Base-by-base conservation (phyloP, 208 protist genomes). In the Trypanosoma mega region DNA sequence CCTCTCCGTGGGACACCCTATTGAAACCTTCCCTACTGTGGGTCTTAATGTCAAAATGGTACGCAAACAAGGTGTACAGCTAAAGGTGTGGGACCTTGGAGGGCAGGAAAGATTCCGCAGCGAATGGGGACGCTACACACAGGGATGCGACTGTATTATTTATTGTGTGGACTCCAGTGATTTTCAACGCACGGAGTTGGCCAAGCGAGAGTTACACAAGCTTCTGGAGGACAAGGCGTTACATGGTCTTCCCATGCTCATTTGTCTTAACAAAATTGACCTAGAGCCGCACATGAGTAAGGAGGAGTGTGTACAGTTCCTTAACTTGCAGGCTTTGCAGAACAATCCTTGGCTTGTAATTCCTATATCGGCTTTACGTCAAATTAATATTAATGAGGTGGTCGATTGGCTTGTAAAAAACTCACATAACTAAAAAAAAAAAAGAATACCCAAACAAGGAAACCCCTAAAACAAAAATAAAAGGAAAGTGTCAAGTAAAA, bases 201-300 rank as follows among this genome's bases (percentile, higher is more conserved):
- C 84, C 5, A 72, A 75, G 7, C 47, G 71, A 6, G 86, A 93
- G 55, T 66, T 93, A 31, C 78, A 86, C 57, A 76, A 75, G 45
- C 56, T 96, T 18, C 70, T 96, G 1, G 61, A 74, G 48, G 74
- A 90, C 48, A 62, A 46, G 20, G 46, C 62, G 24, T 65, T 92
- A 11, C 50, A 81, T 37, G 67, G 73, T 1, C 77, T 89, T 20
- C 86, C 84, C 0, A 50, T 93, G 23, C 60, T 92, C 5, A 47
- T 96, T 36, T 81, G 85, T 53, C 66, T 93, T n/a, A 96, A 92
- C 53, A 95, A 93, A 58, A 90, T 87, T 70, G 89, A 92, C 59
- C 31, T 92, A 0, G 79, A 93, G 24, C 84, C 76, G 7, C 82
- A 85, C 73, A 92, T 89, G 68, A 78, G 63, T 46, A 91, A 89